Evolutionary conservation across 2,329 filamentous ascomycete genomes (phyloP).

Genomic region (Stagonosporopsis vannaccii): DNA sequence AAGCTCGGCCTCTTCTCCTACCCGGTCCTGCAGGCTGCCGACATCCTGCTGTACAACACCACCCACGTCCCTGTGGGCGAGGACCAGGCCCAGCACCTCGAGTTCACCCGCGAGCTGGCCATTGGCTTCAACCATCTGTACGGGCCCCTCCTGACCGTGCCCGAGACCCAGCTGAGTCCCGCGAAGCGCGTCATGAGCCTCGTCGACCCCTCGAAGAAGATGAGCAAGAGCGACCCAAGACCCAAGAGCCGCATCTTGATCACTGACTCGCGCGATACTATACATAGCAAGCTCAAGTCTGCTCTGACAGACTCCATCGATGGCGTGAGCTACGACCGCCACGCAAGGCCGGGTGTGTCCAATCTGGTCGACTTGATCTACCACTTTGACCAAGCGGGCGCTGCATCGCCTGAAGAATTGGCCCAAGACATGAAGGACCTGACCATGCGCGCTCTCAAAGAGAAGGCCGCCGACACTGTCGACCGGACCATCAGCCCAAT

Average conservation of each 20-base stretch:
- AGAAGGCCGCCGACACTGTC: slow-evolving; percentile 66
- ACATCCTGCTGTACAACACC: slow-evolving; percentile 84
- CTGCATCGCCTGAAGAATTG: slow-evolving; percentile 53
- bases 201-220: slow-evolving; percentile 78
- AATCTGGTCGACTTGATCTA: slow-evolving; percentile 86
- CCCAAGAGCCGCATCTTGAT: slow-evolving; percentile 81
- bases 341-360: slow-evolving; percentile 77
- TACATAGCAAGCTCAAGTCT: slow-evolving; percentile 72
- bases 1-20: slow-evolving; percentile 95
- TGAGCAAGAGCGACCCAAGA: slow-evolving; percentile 88
- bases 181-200: slow-evolving; percentile 91
- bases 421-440: slow-evolving; percentile 54
- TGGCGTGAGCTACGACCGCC: slow-evolving; percentile 75
- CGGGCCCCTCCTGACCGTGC: slow-evolving; percentile 46
- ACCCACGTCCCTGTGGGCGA: slow-evolving; percentile 97
- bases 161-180: slow-evolving; percentile 55
- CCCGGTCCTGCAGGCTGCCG: slow-evolving; percentile 92
- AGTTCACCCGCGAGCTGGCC: slow-evolving; percentile 87
- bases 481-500: slow-evolving; percentile 62
- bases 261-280: slow-evolving; percentile 71
- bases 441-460: slow-evolving; percentile 68
- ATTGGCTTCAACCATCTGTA: slow-evolving; percentile 87
- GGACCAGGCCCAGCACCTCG: slow-evolving; percentile 92
- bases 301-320: slow-evolving; percentile 79
- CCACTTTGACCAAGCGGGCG: slow-evolving; percentile 63